Percentiles rank a stretch among this genome's conserved stretches.
Conservation (phyloP, 2,329 filamentous ascomycete genomes). For the Arthroderma uncinatum region DNA sequence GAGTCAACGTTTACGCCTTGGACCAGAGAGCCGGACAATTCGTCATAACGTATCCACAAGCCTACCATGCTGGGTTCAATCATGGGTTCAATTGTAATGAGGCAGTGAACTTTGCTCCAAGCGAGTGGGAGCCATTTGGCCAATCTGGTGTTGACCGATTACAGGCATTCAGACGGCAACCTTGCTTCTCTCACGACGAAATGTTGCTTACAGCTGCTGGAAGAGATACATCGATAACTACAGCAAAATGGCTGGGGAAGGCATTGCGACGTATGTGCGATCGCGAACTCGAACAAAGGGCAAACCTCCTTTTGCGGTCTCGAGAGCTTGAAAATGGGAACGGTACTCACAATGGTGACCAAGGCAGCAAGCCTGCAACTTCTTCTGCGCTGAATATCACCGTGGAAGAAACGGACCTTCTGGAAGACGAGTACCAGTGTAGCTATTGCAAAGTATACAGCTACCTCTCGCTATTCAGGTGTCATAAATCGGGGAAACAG, state of each 20-base stretch:
- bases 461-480: slow-evolving; percentile 83
- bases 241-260: slow-evolving; percentile 87
- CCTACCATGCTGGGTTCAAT: slow-evolving; percentile 96
- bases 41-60: slow-evolving; percentile 91
- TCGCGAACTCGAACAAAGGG: slow-evolving; percentile 59
- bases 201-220: slow-evolving; percentile 81
- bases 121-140: slow-evolving; percentile 90
- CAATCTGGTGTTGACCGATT: slow-evolving; percentile 75
- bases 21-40: slow-evolving; percentile 94
- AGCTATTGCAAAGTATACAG: slow-evolving; percentile 83
- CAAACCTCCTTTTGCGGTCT: slow-evolving; percentile 57
- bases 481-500: slow-evolving; percentile 66
- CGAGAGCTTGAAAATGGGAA: slow-evolving; percentile 39
- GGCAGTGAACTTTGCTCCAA: slow-evolving; percentile 92
- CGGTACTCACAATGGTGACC: slow-evolving; percentile 42
- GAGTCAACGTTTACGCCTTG: slow-evolving; percentile 85
- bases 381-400: slow-evolving; percentile 50
- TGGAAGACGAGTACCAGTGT: slow-evolving; percentile 89
- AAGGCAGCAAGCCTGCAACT: slow-evolving; percentile 27
- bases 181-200: slow-evolving; percentile 96
- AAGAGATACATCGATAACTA: slow-evolving; percentile 69
- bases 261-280: slow-evolving; percentile 68
- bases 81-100: slow-evolving; percentile 99
- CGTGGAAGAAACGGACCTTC: slow-evolving; percentile 60
- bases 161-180: slow-evolving; percentile 77